Evolutionary conservation across 768 basidiomycete genomes (phyloP).

Genomic region (Hydnomerulius pinastri): DNA sequence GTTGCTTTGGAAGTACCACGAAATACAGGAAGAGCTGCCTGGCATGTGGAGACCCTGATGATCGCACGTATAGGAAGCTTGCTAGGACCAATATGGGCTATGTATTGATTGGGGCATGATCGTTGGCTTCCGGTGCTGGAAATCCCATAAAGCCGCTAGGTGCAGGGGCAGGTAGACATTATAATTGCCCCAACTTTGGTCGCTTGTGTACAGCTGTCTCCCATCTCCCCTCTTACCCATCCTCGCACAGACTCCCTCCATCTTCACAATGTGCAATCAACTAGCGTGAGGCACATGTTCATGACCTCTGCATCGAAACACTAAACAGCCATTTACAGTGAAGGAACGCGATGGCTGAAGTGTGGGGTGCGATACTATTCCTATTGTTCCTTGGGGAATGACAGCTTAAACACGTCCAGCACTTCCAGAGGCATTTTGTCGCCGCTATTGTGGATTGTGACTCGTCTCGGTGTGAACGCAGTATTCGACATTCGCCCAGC

Average conservation of each 20-base stretch:
- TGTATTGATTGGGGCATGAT: slow-evolving; percentile 30
- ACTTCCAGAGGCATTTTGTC: slow-evolving; percentile 77
- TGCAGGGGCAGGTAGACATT: not conserved
- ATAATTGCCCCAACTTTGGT: slow-evolving; percentile 7
- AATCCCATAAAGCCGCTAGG: slow-evolving; percentile 31
- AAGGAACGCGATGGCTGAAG: slow-evolving; percentile 74
- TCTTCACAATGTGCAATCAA: slow-evolving; percentile 63
- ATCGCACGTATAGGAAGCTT: slow-evolving; percentile 22
- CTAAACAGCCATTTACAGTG: slow-evolving; percentile 40
- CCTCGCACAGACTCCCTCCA: not conserved
- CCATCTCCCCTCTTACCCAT: slow-evolving; percentile 1
- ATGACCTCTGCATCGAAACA: not conserved
- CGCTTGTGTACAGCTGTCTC: slow-evolving; percentile 7
- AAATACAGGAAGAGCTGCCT: slow-evolving; percentile 26
- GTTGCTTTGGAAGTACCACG: slow-evolving; percentile 18
- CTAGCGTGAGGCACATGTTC: slow-evolving; percentile 60
- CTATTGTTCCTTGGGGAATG: slow-evolving; percentile 5
- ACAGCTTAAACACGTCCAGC: slow-evolving; percentile 42
- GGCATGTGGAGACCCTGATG: slow-evolving; percentile 26
- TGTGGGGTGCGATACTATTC: slow-evolving; percentile 56
- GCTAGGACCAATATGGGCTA: slow-evolving; percentile 29
- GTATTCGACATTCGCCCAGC: slow-evolving; percentile 55
- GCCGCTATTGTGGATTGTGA: slow-evolving; percentile 78
- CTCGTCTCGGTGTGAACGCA: slow-evolving; percentile 61
- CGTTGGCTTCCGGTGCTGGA: slow-evolving; percentile 23